phyloP scores from a whole-genome alignment of 257 asterid genomes.

The Catharanthus roseus region DNA sequence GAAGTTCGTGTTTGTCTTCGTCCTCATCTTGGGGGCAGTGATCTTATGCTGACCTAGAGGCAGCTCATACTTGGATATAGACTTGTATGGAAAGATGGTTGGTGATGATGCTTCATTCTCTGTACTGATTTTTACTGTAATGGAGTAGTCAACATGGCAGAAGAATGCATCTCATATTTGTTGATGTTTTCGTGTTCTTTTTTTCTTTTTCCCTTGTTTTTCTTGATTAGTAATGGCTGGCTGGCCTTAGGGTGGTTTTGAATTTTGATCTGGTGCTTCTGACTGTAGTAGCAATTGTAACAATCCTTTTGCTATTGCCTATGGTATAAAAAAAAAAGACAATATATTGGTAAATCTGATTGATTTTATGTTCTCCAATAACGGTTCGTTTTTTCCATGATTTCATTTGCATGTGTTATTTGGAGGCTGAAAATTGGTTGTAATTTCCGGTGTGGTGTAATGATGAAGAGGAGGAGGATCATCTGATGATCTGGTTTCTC shows the following conservation, averaged over 20 bases:
- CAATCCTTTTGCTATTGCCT: slow-evolving; percentile 9
- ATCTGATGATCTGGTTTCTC: background rate
- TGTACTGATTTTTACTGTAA: background rate
- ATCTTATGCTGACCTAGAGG: slow-evolving; percentile 62
- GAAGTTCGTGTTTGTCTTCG: slow-evolving; percentile 88
- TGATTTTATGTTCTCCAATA: too few species aligned
- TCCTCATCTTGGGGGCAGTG: slow-evolving; percentile 62
- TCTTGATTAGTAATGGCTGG: background rate
- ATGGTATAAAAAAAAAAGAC: background rate
- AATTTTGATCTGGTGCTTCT: slow-evolving; percentile 7
- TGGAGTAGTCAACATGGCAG: slow-evolving; percentile 10
- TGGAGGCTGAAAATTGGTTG: too few species aligned
- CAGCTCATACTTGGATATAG: background rate
- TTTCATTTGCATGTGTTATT: too few species aligned
- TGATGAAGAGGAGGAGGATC: too few species aligned
- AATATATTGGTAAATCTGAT: background rate
- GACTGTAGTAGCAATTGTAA: slow-evolving; percentile 4
- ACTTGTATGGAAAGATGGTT: slow-evolving; percentile 11
- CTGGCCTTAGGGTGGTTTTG: too few species aligned
- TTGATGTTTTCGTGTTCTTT: slow-evolving; percentile 3
- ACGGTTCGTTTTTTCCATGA: too few species aligned
- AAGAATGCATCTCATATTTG: background rate
- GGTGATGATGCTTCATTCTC: slow-evolving; percentile 20
- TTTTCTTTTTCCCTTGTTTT: too few species aligned
- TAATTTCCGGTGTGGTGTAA: too few species aligned